A percentile compares a stretch with the other conserved stretches of the same genome.
Conservation (phyloP, 2,329 filamentous ascomycete species). For the Apiospora arundinis region DNA sequence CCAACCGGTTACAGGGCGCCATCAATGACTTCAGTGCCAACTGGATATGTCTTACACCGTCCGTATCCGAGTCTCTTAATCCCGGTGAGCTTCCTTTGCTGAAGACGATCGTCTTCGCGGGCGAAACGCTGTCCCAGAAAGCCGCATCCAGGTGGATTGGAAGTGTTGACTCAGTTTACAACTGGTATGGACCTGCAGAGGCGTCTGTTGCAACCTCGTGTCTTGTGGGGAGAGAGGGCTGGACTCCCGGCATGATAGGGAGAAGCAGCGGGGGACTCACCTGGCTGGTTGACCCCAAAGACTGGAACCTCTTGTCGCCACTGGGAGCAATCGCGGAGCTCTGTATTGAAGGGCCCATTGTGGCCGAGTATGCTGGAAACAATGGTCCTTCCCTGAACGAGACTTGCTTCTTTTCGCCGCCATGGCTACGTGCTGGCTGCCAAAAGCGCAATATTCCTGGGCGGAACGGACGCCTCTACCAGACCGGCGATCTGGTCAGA, state of each 20-base stretch:
- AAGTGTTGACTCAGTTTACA: not conserved
- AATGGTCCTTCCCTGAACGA: not conserved
- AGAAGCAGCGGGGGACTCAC: not conserved
- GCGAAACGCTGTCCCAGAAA: slow-evolving; percentile 11
- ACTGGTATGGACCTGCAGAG: slow-evolving; percentile 10
- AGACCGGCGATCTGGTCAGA: slow-evolving; percentile 48
- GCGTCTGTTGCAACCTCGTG: not conserved
- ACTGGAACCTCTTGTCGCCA: not conserved
- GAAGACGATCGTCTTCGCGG: not conserved
- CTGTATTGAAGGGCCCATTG: slow-evolving; percentile 11
- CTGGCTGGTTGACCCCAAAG: slow-evolving; percentile 11
- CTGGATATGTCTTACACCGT: not conserved
- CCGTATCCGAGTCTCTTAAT: slow-evolving; percentile 4
- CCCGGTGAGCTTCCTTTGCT: not conserved
- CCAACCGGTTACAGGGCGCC: not conserved
- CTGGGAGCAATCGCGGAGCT: not conserved
- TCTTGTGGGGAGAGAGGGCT: not conserved
- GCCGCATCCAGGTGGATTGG: not conserved
- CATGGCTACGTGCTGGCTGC: not conserved
- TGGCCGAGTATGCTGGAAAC: not conserved
- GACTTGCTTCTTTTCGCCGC: not conserved
- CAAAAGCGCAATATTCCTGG: slow-evolving; percentile 29
- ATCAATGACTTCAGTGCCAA: not conserved
- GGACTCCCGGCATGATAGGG: not conserved
- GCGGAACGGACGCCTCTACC: slow-evolving; percentile 40